Conservation (phyloP, 345 rosid genomes). For the Gossypium anomalum region DNA sequence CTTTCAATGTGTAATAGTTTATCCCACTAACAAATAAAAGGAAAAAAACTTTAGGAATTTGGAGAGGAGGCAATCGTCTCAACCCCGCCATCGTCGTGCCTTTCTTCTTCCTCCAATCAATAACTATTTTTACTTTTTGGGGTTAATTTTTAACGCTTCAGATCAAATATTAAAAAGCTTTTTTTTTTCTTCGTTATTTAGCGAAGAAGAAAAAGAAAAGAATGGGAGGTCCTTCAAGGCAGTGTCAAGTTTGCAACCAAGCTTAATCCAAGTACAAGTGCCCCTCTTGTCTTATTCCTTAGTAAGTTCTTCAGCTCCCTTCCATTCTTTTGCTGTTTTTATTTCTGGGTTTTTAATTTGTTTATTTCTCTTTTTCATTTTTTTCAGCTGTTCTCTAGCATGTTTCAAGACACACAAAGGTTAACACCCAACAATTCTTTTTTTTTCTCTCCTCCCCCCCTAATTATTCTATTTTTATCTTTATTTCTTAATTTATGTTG, state of each 20-base stretch:
- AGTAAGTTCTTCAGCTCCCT: constrained; percentile 39
- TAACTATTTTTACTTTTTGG: background rate
- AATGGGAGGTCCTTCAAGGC: constrained; percentile 33
- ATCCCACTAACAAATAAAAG: too few species aligned
- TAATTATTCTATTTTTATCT: background rate
- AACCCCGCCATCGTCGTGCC: background rate
- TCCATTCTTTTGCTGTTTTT: background rate
- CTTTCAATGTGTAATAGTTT: background rate
- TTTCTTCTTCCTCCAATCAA: background rate
- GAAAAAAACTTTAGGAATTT: too few species aligned
- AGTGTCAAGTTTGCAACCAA: constrained; percentile 53
- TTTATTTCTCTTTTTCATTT: background rate
- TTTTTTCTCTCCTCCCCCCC: background rate
- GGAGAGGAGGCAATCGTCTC: background rate
- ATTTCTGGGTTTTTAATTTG: background rate
- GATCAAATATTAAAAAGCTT: background rate
- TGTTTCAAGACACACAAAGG: constrained; percentile 53
- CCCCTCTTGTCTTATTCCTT: constrained; percentile 69
- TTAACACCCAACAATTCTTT: background rate
- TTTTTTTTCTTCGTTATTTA: background rate
- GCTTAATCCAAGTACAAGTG: constrained; percentile 73
- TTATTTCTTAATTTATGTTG: background rate
- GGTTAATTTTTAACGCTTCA: background rate
- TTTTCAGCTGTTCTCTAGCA: constrained; percentile 61
- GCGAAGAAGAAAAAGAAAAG: background rate